Conservation (phyloP, 148 eudicot species). For the Vaccinium macrocarpon region DNA sequence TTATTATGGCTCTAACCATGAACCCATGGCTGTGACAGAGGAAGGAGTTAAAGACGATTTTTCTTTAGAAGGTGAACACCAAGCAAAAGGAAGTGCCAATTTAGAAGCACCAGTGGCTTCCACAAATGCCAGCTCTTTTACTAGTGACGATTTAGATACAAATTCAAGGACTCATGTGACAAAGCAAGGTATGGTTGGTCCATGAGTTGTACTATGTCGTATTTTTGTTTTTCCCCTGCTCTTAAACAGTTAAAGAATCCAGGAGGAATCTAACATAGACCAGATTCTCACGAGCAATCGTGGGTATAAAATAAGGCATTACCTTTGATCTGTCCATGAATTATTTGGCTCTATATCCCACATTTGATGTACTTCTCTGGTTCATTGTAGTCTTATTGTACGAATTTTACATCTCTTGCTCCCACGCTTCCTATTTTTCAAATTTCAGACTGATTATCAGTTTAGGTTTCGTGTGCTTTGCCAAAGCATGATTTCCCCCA, state of each 20-base stretch:
- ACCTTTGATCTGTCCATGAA: neutral
- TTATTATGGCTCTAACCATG: slow-evolving; percentile 11
- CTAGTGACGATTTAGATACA: neutral
- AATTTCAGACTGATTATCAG: neutral
- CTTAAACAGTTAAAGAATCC: neutral
- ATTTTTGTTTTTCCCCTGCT: neutral
- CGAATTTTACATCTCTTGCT: neutral
- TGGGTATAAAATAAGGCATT: neutral
- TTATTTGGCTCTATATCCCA: neutral
- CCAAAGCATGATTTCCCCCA: neutral
- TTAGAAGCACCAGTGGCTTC: neutral
- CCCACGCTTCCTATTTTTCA: neutral
- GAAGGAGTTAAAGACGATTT: neutral
- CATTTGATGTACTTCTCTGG: slow-evolving; percentile 6
- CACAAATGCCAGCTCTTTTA: neutral
- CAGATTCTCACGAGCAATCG: neutral
- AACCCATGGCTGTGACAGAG: neutral
- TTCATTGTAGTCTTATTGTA: neutral
- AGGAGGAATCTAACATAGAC: neutral
- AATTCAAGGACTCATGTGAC: neutral
- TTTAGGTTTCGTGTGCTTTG: neutral
- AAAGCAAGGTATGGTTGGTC: slow-evolving; percentile 2
- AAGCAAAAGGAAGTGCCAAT: neutral
- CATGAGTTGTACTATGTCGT: neutral
- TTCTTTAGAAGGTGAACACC: neutral